These are phyloP conservation scores for cucumber (Cucumis sativus) DNA, from an alignment of 306 rosid species.

Conservation along the genomic window DNA sequence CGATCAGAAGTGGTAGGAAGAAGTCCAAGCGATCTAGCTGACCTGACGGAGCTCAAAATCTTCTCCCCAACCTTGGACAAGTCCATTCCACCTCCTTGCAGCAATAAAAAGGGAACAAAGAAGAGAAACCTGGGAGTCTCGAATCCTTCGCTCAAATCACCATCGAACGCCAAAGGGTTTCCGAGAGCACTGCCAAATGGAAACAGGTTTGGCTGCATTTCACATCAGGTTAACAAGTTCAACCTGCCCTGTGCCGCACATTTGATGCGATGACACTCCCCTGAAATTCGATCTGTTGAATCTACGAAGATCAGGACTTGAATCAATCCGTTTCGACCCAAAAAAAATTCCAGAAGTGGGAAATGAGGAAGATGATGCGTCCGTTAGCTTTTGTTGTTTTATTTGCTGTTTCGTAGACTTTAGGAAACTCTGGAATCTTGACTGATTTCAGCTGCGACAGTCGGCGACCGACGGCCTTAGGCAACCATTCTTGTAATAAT, in stretches of 20 bases:
- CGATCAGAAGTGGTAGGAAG: constrained; percentile 84
- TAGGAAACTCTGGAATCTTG: background rate
- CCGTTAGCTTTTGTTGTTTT: background rate
- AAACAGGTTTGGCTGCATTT: constrained; percentile 90
- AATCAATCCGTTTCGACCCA: background rate
- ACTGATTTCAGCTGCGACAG: background rate
- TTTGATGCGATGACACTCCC: background rate
- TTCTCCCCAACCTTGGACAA: constrained; percentile 90
- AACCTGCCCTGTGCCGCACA: constrained; percentile 16
- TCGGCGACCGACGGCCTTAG: background rate
- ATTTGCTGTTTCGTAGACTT: background rate
- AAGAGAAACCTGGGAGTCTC: constrained; percentile 74
- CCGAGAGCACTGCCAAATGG: constrained; percentile 65
- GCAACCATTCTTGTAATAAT: background rate
- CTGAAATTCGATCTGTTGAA: background rate
- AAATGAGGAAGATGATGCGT: background rate
- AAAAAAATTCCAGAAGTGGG: background rate
- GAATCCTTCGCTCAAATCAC: constrained; percentile 76
- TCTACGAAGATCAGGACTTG: constrained; percentile 16
- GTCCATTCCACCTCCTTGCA: constrained; percentile 96
- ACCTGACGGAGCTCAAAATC: constrained; percentile 91
- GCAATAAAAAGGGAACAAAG: constrained; percentile 67
- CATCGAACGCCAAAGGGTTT: constrained; percentile 71
- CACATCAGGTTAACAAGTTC: constrained; percentile 46
- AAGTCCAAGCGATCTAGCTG: constrained; percentile 89